Evolutionary conservation across 1,284 basidiomycete species (phyloP).

Genomic region (Agroathelia rolfsii): DNA sequence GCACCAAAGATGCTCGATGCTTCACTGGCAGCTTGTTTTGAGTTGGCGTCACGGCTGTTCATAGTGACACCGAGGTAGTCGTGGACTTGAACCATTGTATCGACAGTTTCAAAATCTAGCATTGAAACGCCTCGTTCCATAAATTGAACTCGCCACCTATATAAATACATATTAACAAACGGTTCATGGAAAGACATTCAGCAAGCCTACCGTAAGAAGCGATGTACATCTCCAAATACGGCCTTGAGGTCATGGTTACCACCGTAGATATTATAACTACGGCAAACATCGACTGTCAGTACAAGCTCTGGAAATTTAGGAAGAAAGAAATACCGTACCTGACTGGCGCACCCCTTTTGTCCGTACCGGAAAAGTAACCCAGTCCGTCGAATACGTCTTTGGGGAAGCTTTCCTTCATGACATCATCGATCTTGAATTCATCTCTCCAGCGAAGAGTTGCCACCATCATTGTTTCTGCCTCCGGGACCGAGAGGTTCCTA

Average conservation of each 20-base stretch:
- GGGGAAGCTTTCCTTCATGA: conserved; percentile 53
- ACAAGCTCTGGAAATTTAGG: conserved; percentile 1
- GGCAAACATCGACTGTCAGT: not conserved
- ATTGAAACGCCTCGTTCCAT: conserved; percentile 58
- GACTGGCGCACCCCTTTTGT: conserved; percentile 59
- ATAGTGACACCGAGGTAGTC: conserved; percentile 68
- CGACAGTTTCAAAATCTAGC: conserved; percentile 60
- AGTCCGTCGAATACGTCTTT: conserved; percentile 54
- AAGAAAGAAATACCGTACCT: conserved; percentile 32
- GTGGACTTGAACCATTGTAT: conserved; percentile 68
- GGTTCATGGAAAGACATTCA: not conserved
- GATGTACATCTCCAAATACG: conserved; percentile 60
- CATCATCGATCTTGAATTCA: conserved; percentile 54
- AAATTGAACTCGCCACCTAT: conserved; percentile 65
- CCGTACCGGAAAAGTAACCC: conserved; percentile 55
- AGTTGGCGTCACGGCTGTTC: conserved; percentile 57
- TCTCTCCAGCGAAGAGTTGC: conserved; percentile 64
- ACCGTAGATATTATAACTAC: conserved; percentile 67
- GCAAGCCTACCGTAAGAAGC: conserved; percentile 54
- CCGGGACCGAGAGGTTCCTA: conserved; percentile 45
- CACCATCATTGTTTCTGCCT: conserved; percentile 55
- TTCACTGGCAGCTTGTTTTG: conserved; percentile 64
- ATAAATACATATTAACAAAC: conserved; percentile 4
- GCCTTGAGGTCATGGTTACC: conserved; percentile 50
- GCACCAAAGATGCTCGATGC: conserved; percentile 60